Percentiles rank a stretch among this genome's conserved stretches.
Evolutionary conservation across 2,329 filamentous ascomycete species (phyloP).

Genomic region (Zalaria sp.): DNA sequence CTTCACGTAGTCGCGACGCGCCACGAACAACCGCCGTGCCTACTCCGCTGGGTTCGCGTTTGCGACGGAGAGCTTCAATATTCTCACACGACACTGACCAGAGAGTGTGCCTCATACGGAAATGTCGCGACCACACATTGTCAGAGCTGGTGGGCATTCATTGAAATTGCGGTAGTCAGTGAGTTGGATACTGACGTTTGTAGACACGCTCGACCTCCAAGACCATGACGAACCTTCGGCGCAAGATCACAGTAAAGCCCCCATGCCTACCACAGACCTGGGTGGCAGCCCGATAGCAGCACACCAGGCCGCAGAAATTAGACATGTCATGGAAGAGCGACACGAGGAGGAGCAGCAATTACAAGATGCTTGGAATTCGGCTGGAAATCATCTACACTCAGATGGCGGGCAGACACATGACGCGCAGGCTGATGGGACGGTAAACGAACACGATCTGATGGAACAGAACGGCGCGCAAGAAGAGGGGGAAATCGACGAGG

Average conservation of each 20-base stretch:
- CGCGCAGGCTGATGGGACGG: constrained; percentile 18
- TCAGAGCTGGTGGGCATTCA: constrained; percentile 7
- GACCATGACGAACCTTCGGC: constrained; percentile 69
- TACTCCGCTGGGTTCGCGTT: too few species aligned
- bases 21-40: too few species aligned
- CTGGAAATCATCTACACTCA: constrained; percentile 12
- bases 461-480: constrained; percentile 19
- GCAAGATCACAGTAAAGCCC: constrained; percentile 58
- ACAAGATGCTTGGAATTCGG: constrained; percentile 38
- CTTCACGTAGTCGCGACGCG: too few species aligned
- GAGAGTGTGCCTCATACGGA: too few species aligned
- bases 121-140: constrained; percentile 8
- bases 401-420: constrained; percentile 8
- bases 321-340: constrained; percentile 62
- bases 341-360: constrained; percentile 57
- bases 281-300: constrained; percentile 48
- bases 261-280: constrained; percentile 34
- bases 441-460: constrained; percentile 45
- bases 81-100: too few species aligned
- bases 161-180: neutral
- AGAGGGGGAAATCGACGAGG: constrained; percentile 42
- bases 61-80: too few species aligned
- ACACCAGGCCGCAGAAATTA: constrained; percentile 75
- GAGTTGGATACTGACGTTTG: neutral
- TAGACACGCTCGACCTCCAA: constrained; percentile 94